These are phyloP conservation scores for Colletotrichum sansevieriae DNA, from an alignment of 2,329 filamentous ascomycete species.

Conservation along the genomic window DNA sequence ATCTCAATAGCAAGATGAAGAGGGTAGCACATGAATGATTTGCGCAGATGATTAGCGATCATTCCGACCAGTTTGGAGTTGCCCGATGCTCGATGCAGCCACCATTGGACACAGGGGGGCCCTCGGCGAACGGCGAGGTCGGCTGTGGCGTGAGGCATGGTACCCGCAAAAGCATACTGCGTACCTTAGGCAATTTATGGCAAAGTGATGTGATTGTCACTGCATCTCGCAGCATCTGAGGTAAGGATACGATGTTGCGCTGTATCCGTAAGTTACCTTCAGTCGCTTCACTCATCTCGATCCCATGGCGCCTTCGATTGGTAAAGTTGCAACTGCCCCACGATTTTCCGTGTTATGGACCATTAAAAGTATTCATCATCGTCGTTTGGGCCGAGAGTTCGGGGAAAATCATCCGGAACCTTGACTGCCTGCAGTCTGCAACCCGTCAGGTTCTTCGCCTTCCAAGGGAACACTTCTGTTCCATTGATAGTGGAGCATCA, in stretches of 20 bases:
- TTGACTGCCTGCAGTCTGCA: background rate
- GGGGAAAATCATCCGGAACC: background rate
- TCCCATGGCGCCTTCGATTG: no score
- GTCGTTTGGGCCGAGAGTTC: no score
- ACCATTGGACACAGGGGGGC: background rate
- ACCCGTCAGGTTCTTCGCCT: background rate
- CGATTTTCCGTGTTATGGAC: constrained; percentile 6
- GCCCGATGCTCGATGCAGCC: constrained; percentile 13
- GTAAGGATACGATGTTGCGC: background rate
- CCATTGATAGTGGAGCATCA: constrained; percentile 17
- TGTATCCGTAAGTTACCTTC: background rate
- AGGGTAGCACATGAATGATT: constrained; percentile 36
- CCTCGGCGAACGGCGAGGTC: background rate
- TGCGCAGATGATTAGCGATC: constrained; percentile 36
- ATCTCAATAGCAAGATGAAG: background rate
- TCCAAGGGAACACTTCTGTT: constrained; percentile 10
- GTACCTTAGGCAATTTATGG: background rate
- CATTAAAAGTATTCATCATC: background rate
- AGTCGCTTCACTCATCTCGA: no score
- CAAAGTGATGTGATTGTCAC: no score
- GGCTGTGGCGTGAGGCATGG: background rate
- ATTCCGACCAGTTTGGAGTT: constrained; percentile 18
- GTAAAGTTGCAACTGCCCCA: background rate
- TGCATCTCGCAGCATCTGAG: no score
- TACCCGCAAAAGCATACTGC: background rate